These are phyloP conservation scores for Loxodes magnus DNA, from an alignment of 73 alveolate species.

Conservation along the genomic window DNA sequence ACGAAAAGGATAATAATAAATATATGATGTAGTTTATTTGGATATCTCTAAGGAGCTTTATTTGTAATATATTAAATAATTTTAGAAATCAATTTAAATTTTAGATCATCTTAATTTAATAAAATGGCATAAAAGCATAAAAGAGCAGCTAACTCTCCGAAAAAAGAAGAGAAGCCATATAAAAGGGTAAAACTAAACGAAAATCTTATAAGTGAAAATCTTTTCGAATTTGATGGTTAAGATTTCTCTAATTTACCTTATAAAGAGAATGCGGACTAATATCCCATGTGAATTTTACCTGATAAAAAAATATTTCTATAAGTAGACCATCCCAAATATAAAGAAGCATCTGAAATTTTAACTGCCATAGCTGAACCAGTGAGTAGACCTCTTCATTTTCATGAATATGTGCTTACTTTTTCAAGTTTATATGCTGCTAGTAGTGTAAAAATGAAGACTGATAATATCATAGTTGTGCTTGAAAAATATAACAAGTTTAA, in stretches of 20 bases:
- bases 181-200: too few species aligned
- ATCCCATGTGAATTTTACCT: conserved; percentile 57
- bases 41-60: too few species aligned
- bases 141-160: neutral
- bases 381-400: conserved; percentile 78
- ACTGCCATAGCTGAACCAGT: conserved; percentile 96
- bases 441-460: conserved; percentile 63
- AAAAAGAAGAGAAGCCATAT: conserved; percentile 9
- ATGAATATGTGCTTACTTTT: conserved; percentile 71
- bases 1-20: too few species aligned
- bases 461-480: conserved; percentile 58
- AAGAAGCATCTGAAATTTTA: conserved; percentile 81
- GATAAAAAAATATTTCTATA: conserved; percentile 57
- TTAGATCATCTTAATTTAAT: too few species aligned
- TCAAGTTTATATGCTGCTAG: conserved; percentile 87
- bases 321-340: conserved; percentile 54
- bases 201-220: neutral
- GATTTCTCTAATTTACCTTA: conserved; percentile 17
- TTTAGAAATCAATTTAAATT: too few species aligned
- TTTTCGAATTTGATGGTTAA: neutral
- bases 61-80: too few species aligned
- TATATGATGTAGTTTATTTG: too few species aligned
- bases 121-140: neutral
- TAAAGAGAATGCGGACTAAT: conserved; percentile 29
- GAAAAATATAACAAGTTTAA: conserved; percentile 49